Conservation (phyloP, 169 alveolate species). For the Eimeria acervulina region DNA sequence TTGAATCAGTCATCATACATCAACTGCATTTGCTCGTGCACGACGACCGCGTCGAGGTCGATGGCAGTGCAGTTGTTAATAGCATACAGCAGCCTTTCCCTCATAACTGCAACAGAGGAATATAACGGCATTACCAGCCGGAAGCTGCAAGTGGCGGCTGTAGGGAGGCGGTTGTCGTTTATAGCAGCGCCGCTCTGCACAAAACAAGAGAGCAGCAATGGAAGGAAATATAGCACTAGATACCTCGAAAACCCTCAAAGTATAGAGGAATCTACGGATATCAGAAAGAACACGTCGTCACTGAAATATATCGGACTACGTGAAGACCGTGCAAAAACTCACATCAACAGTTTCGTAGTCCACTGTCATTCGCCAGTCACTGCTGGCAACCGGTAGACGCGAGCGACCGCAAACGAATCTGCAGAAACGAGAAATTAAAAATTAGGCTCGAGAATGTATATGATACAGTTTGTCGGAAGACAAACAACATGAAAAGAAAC, state of each 20-base stretch:
- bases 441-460: not conserved
- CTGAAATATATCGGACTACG: not conserved
- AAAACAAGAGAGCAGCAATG: not conserved
- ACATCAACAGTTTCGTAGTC: constrained; percentile 89
- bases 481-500: not conserved
- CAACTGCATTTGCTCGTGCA: constrained; percentile 90
- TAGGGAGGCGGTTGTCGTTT: constrained; percentile 93
- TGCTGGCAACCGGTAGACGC: constrained; percentile 92
- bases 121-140: constrained; percentile 94
- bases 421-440: not conserved
- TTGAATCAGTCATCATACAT: constrained; percentile 82
- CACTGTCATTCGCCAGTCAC: constrained; percentile 93
- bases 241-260: not conserved
- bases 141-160: constrained; percentile 95
- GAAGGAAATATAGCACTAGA: not conserved
- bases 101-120: constrained; percentile 90
- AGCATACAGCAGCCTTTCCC: constrained; percentile 94
- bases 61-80: constrained; percentile 94
- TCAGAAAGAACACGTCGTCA: not conserved
- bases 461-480: not conserved
- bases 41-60: constrained; percentile 94
- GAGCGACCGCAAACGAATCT: constrained; percentile 95
- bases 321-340: not conserved
- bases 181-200: constrained; percentile 60
- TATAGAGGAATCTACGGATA: not conserved